Evolutionary conservation across 805 yeast species (phyloP).

Genomic region (Cyberlindnera xishuangbannaensis): DNA sequence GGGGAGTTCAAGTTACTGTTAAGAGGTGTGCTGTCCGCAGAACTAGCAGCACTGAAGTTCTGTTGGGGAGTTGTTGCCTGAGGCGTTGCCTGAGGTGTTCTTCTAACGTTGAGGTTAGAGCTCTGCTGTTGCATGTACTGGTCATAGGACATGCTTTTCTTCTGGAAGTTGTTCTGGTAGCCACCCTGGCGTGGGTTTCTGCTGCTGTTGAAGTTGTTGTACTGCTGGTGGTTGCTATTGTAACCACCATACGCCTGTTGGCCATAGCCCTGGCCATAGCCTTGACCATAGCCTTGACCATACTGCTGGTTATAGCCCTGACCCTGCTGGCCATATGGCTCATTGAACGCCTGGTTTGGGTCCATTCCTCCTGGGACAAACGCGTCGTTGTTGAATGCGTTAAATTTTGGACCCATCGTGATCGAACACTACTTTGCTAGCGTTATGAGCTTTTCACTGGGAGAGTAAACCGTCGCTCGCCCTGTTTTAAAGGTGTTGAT

Average conservation of each 20-base stretch:
- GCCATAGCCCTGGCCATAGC: constrained; percentile 1
- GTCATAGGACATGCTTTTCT: constrained; percentile 22
- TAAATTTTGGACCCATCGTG: constrained; percentile 37
- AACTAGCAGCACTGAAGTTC: constrained; percentile 14
- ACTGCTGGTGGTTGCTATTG: constrained; percentile 2
- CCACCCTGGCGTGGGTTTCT: constrained; percentile 5
- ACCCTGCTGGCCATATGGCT: constrained; percentile 11
- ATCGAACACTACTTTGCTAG: not conserved
- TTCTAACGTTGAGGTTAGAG: constrained; percentile 14
- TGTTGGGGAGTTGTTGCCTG: constrained; percentile 10
- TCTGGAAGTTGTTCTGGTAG: constrained; percentile 13
- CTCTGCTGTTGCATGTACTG: constrained; percentile 19
- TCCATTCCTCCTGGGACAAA: constrained; percentile 27
- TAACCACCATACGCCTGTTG: constrained; percentile 5
- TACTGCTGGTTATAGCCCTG: constrained; percentile 8
- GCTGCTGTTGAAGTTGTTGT: constrained; percentile 4
- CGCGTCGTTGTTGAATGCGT: constrained; percentile 27
- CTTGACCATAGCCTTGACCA: constrained; percentile 1
- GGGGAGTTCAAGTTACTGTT: constrained; percentile 30
- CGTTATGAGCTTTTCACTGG: too few species aligned
- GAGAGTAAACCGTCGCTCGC: too few species aligned
- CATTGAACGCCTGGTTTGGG: not conserved
- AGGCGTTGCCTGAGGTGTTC: constrained; percentile 11
- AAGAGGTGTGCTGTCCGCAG: constrained; percentile 21
- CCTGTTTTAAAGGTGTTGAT: too few species aligned